Conservation (phyloP, 306 rosid species). For the Purshia tridentata region DNA sequence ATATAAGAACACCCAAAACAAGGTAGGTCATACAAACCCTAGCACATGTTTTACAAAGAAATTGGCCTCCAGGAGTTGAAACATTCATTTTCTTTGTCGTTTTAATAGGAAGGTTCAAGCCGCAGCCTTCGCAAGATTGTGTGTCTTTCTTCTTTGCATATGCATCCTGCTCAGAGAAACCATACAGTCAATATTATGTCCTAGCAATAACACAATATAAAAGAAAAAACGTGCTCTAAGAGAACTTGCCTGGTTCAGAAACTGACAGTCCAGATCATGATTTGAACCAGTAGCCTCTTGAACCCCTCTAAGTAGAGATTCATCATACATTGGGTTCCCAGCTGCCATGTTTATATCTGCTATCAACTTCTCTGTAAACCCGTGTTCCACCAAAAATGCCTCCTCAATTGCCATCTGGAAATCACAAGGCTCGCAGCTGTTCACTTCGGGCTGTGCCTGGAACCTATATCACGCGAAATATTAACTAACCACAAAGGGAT, state of each 20-base stretch:
- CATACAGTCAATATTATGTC: conserved; percentile 9
- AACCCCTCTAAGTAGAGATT: conserved; percentile 52
- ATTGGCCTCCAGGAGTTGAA: conserved; percentile 52
- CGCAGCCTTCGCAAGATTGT: conserved; percentile 80
- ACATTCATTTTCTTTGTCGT: conserved; percentile 54
- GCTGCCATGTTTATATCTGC: conserved; percentile 94
- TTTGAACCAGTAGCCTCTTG: conserved; percentile 69
- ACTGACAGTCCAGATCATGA: conserved; percentile 56
- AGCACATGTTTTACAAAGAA: conserved; percentile 78
- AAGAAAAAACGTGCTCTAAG: conserved; percentile 17
- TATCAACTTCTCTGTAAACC: conserved; percentile 84
- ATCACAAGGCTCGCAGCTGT: conserved; percentile 54
- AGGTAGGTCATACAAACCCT: conserved; percentile 61
- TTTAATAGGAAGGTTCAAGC: conserved; percentile 57
- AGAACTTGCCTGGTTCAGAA: conserved; percentile 52
- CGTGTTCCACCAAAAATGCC: conserved; percentile 91
- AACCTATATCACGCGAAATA: conserved; percentile 57
- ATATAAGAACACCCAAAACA: conserved; percentile 18
- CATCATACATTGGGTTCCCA: conserved; percentile 61
- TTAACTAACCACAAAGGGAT: conserved; percentile 27
- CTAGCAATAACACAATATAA: conserved; percentile 13
- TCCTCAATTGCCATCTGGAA: conserved; percentile 92
- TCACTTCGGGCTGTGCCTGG: conserved; percentile 75
- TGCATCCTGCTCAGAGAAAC: conserved; percentile 50
- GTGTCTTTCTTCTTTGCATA: conserved; percentile 53